Evolutionary conservation across 2,329 filamentous ascomycete species (phyloP).

Genomic region (Fusarium nygamai): DNA sequence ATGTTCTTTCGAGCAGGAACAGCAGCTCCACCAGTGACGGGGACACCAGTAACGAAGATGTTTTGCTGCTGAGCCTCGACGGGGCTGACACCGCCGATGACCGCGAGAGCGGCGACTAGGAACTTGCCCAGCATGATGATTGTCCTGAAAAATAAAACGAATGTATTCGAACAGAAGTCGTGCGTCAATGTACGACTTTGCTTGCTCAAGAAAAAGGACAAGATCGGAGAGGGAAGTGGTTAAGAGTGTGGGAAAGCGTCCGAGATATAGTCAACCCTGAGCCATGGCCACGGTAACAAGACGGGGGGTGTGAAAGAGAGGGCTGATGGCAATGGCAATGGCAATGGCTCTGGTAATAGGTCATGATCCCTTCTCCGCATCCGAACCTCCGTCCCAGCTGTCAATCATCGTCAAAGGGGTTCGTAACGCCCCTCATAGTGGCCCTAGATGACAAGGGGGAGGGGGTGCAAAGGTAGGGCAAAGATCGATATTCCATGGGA

Average conservation of each 20-base stretch:
- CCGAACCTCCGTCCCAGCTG: constrained; percentile 31
- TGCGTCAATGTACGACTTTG: constrained; percentile 36
- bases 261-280: constrained; percentile 29
- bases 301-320: constrained; percentile 11
- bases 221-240: background rate
- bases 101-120: constrained; percentile 39
- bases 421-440: constrained; percentile 28
- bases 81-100: constrained; percentile 37
- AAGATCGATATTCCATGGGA: constrained; percentile 27
- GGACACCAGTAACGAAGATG: constrained; percentile 52
- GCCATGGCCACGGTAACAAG: constrained; percentile 21
- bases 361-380: constrained; percentile 35
- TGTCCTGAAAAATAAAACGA: constrained; percentile 26
- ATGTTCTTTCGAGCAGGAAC: constrained; percentile 59
- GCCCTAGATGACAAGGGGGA: constrained; percentile 36
- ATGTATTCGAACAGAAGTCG: constrained; percentile 29
- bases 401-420: constrained; percentile 39
- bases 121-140: constrained; percentile 35
- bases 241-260: constrained; percentile 21
- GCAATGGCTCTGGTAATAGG: constrained; percentile 4
- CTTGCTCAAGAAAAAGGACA: constrained; percentile 29
- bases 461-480: constrained; percentile 31
- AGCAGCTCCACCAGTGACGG: constrained; percentile 51
- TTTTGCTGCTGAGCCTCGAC: constrained; percentile 40
- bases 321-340: constrained; percentile 3